Percentiles rank a stretch among this genome's conserved stretches.
Evolutionary conservation across 108 stramenopile species (phyloP).

Genomic region (Skeletonema costatum): DNA sequence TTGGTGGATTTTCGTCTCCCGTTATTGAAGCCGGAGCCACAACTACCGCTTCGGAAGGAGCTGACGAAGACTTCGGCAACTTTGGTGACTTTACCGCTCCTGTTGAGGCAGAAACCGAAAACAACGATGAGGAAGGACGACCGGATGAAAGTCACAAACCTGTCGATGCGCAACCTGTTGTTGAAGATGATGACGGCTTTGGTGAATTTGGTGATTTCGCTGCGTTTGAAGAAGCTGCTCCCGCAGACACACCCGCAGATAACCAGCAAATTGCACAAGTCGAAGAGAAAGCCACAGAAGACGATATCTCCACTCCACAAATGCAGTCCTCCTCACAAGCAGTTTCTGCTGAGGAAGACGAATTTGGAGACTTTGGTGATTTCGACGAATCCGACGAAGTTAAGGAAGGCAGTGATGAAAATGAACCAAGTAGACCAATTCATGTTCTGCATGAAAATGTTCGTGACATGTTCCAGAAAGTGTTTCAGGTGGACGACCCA

Average conservation of each 20-base stretch:
- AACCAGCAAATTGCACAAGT: neutral
- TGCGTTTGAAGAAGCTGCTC: neutral
- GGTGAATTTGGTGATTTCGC: slow-evolving; percentile 3
- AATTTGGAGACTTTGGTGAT: slow-evolving; percentile 23
- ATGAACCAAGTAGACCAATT: neutral
- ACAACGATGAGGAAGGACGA: no score
- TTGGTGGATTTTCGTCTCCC: no score
- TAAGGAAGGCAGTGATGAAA: neutral
- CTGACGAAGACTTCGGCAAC: no score
- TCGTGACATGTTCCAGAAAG: slow-evolving; percentile 37
- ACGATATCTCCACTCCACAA: neutral
- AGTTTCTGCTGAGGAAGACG: slow-evolving; percentile 3
- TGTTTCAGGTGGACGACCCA: slow-evolving; percentile 19
- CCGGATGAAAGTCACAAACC: no score
- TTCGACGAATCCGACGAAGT: slow-evolving; percentile 36
- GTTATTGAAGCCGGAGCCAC: no score
- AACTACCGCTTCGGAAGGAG: no score
- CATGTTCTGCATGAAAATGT: slow-evolving; percentile 28
- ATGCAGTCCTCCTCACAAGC: neutral
- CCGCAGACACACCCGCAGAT: neutral
- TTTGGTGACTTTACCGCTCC: no score
- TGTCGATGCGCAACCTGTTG: no score
- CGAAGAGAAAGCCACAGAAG: neutral
- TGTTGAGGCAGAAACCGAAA: no score
- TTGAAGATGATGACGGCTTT: neutral